Conservation (phyloP, 306 rosid species). For the Cicer yamashitae region DNA sequence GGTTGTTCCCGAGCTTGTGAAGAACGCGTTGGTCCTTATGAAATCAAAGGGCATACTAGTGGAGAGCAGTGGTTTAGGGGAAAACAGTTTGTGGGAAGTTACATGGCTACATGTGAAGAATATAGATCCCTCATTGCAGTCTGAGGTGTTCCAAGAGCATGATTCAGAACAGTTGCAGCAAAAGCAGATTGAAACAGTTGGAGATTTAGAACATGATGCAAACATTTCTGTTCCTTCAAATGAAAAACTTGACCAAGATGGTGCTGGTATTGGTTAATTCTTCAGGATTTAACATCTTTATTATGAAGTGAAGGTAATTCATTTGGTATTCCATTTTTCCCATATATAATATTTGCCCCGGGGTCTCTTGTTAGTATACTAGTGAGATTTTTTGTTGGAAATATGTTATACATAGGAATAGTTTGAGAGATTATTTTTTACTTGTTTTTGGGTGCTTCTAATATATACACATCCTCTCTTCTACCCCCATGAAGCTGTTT, state of each 20-base stretch:
- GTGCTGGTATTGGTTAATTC: slow-evolving; percentile 56
- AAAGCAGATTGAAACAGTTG: slow-evolving; percentile 55
- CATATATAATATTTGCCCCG: not conserved
- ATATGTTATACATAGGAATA: slow-evolving; percentile 26
- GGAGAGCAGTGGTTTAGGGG: slow-evolving; percentile 81
- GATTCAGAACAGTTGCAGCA: slow-evolving; percentile 56
- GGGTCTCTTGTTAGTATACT: slow-evolving; percentile 14
- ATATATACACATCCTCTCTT: not conserved
- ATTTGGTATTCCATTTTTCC: slow-evolving; percentile 11
- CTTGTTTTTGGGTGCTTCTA: slow-evolving; percentile 8
- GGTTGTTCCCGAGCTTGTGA: slow-evolving; percentile 82
- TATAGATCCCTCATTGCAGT: slow-evolving; percentile 77
- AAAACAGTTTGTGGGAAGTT: slow-evolving; percentile 91
- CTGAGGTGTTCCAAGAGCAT: slow-evolving; percentile 86
- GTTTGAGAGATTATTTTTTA: not conserved
- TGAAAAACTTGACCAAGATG: slow-evolving; percentile 53
- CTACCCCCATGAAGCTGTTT: slow-evolving; percentile 16
- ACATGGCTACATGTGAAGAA: slow-evolving; percentile 91
- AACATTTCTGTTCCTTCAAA: slow-evolving; percentile 47
- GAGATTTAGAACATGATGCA: slow-evolving; percentile 54
- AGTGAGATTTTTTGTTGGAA: slow-evolving; percentile 13
- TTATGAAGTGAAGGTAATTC: slow-evolving; percentile 5
- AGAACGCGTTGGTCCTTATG: slow-evolving; percentile 81
- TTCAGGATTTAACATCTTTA: not conserved
- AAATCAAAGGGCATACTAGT: slow-evolving; percentile 71